Conservation (phyloP, 768 basidiomycete genomes). For the Lactifluus volemus region DNA sequence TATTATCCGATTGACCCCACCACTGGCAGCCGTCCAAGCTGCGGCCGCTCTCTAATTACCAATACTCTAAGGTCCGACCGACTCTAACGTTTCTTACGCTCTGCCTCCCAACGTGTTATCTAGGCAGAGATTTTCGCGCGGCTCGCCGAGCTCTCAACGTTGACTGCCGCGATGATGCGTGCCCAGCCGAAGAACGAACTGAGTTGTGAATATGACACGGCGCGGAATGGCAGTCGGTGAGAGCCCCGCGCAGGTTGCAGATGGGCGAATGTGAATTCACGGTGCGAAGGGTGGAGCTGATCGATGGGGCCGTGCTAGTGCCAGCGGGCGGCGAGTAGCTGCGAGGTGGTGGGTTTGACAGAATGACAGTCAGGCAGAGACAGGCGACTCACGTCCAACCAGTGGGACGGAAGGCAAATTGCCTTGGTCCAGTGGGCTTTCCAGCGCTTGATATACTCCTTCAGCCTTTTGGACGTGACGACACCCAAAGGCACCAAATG, state of each 20-base stretch:
- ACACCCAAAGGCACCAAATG: slow-evolving; percentile 77
- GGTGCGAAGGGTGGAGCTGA: slow-evolving; percentile 62
- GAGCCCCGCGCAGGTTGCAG: slow-evolving; percentile 66
- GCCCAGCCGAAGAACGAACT: slow-evolving; percentile 89
- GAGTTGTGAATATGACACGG: slow-evolving; percentile 91
- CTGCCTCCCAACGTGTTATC: slow-evolving; percentile 84
- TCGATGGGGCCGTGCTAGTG: slow-evolving; percentile 49
- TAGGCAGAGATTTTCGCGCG: slow-evolving; percentile 83
- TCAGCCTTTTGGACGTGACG: slow-evolving; percentile 70
- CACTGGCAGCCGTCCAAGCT: no score
- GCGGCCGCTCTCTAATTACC: slow-evolving; percentile 24
- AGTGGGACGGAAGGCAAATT: slow-evolving; percentile 84
- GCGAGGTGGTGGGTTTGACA: neutral
- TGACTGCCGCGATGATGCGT: slow-evolving; percentile 93
- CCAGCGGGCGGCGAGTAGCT: slow-evolving; percentile 65
- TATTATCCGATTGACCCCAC: no score
- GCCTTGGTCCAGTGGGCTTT: slow-evolving; percentile 61
- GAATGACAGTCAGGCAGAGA: neutral
- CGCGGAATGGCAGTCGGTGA: slow-evolving; percentile 54
- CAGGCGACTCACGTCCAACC: slow-evolving; percentile 81
- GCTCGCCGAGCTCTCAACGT: slow-evolving; percentile 64
- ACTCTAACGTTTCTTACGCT: slow-evolving; percentile 49
- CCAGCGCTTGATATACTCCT: slow-evolving; percentile 66
- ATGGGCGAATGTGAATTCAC: slow-evolving; percentile 60
- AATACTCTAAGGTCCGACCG: slow-evolving; percentile 37